phyloP scores from a whole-genome alignment of 371 early-diverging fungal species.

The Mortierella sp. region DNA sequence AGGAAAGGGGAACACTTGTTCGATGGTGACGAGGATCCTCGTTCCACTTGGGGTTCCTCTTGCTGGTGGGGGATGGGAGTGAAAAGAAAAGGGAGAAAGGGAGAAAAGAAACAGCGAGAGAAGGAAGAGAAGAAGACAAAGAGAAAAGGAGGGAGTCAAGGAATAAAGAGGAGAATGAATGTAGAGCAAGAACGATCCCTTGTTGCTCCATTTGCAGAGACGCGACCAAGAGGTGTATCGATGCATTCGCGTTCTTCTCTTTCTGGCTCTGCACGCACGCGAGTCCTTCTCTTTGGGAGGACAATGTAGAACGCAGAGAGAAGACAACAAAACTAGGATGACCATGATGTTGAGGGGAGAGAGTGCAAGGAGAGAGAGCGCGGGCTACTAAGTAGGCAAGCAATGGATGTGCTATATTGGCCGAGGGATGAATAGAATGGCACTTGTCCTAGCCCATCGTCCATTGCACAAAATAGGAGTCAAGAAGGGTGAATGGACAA shows the following conservation, averaged over 20 bases:
- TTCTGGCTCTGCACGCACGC: no score
- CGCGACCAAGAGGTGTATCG: not conserved
- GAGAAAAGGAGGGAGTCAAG: not conserved
- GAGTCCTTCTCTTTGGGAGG: no score
- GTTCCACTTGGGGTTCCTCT: not conserved
- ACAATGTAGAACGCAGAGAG: no score
- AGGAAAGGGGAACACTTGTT: not conserved
- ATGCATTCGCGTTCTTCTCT: not conserved
- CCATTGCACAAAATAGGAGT: no score
- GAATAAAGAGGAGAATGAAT: not conserved
- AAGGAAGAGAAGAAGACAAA: not conserved
- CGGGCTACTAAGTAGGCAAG: not conserved
- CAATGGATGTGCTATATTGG: not conserved
- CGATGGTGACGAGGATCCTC: not conserved
- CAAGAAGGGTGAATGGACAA: no score
- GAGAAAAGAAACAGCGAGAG: not conserved
- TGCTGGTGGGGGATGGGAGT: not conserved
- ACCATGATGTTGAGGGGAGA: not conserved
- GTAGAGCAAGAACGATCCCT: no score
- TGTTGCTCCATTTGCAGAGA: no score
- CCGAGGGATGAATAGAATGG: not conserved
- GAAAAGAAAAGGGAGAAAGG: not conserved
- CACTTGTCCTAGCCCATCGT: no score
- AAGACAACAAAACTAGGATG: not conserved
- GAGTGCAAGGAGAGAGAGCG: not conserved